Percentiles rank a stretch among this genome's conserved stretches.
phyloP scores from a whole-genome alignment of 1,139 yeast genomes.

The Yamadazyma triangularis region DNA sequence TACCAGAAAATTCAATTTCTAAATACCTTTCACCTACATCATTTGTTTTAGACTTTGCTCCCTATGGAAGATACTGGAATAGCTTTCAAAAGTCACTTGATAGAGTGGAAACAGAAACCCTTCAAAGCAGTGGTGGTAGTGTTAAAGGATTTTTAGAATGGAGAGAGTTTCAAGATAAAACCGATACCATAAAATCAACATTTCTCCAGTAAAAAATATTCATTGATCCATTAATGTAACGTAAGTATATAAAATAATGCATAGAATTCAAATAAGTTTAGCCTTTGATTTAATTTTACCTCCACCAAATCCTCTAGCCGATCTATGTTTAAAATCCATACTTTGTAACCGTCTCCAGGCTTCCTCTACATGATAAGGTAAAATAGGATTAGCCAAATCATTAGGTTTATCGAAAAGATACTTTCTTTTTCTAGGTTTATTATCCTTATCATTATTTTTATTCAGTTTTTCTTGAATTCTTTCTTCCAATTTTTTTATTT shows the following conservation, averaged over 20 bases:
- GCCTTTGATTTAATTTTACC: conserved; percentile 51
- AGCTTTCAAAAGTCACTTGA: conserved; percentile 28
- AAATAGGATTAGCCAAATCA: conserved; percentile 75
- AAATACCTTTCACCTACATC: conserved; percentile 15
- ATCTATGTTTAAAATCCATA: conserved; percentile 55
- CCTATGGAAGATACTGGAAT: conserved; percentile 32
- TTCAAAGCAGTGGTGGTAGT: conserved; percentile 16
- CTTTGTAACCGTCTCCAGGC: conserved; percentile 85
- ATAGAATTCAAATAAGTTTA: conserved; percentile 27
- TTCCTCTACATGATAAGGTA: conserved; percentile 82
- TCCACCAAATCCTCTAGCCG: conserved; percentile 73
- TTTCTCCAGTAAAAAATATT: conserved; percentile 3
- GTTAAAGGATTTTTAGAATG: conserved; percentile 29
- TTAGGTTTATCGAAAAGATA: conserved; percentile 90
- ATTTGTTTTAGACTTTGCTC: conserved; percentile 28
- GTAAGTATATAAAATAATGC: too few relatives aligned
- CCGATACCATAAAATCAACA: conserved; percentile 11
- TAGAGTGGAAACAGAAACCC: conserved; percentile 14
- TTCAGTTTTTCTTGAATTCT: conserved; percentile 29
- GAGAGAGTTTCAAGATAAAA: conserved; percentile 31
- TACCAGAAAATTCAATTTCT: conserved; percentile 22
- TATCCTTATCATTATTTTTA: conserved; percentile 21
- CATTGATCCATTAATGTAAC: conserved; percentile 1
- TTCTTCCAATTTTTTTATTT: conserved; percentile 70
- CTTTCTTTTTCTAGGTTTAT: conserved; percentile 37